Evolutionary conservation across 176 grass and related monocot species (phyloP).

Genomic region (Lolium multiflorum): DNA sequence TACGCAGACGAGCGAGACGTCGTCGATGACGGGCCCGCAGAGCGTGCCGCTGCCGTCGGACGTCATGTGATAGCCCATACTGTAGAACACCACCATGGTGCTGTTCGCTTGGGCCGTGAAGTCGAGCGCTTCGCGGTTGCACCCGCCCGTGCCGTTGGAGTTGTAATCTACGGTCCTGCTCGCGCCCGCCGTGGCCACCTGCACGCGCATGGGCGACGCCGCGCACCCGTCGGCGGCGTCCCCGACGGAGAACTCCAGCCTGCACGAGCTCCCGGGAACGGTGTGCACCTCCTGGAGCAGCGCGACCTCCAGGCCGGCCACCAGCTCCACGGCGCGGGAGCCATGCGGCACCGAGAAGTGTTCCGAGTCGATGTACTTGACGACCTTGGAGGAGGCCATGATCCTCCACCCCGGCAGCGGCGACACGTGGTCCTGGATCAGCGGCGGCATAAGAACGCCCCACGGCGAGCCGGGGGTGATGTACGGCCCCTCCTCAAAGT

Average conservation of each 20-base stretch:
- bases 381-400: conserved; percentile 52
- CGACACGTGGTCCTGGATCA: conserved; percentile 65
- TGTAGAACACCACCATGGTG: conserved; percentile 37
- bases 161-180: conserved; percentile 45
- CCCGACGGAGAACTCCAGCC: conserved; percentile 58
- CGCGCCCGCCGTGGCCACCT: conserved; percentile 46
- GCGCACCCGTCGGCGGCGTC: conserved; percentile 59
- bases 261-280: conserved; percentile 39
- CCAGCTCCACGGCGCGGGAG: conserved; percentile 63
- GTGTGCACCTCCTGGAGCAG: conserved; percentile 66
- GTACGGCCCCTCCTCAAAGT: conserved; percentile 74
- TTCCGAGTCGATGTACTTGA: conserved; percentile 68
- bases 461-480: conserved; percentile 48
- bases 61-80: conserved; percentile 37
- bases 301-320: conserved; percentile 58
- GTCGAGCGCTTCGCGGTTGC: conserved; percentile 47
- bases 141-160: conserved; percentile 48
- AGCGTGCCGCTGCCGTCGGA: conserved; percentile 50
- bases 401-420: conserved; percentile 60
- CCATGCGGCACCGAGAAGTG: conserved; percentile 66
- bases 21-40: conserved; percentile 51
- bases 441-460: conserved; percentile 70
- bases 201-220: conserved; percentile 45
- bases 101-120: conserved; percentile 46
- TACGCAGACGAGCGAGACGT: conserved; percentile 30